phyloP scores from a whole-genome alignment of 345 rosid genomes.

The thale cress (Arabidopsis thaliana) region DNA sequence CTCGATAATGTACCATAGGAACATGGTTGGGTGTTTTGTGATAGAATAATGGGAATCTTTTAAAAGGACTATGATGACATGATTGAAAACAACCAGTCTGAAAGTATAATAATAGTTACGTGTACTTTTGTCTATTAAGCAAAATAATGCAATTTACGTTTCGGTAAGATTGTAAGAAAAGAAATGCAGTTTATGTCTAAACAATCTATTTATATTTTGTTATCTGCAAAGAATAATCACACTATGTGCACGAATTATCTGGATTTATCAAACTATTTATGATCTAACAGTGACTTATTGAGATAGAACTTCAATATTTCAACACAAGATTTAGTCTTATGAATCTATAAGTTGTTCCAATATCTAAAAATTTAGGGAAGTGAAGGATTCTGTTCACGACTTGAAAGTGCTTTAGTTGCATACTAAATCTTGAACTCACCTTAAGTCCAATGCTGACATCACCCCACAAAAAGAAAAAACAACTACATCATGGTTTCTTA shows the following conservation, averaged over 20 bases:
- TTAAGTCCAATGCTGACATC: conserved; percentile 36
- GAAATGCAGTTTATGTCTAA: neutral
- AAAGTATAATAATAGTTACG: neutral
- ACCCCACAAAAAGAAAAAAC: neutral
- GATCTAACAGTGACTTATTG: neutral
- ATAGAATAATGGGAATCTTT: neutral
- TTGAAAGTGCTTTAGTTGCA: conserved; percentile 48
- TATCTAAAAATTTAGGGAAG: conserved; percentile 50
- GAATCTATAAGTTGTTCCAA: neutral
- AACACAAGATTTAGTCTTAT: neutral
- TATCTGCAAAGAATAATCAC: neutral
- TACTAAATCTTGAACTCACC: conserved; percentile 68
- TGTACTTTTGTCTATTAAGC: neutral
- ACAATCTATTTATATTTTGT: too few species aligned
- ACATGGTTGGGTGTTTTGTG: neutral
- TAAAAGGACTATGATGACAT: neutral
- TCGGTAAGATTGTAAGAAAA: neutral
- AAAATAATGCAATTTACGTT: neutral
- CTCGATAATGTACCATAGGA: neutral
- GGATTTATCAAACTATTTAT: neutral
- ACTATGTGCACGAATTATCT: neutral
- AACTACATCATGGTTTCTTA: neutral
- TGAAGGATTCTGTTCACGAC: conserved; percentile 55
- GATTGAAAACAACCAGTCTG: neutral
- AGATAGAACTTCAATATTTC: neutral